Base-by-base conservation (phyloP, 345 rosid genomes). In the Pelargonium nanum region DNA sequence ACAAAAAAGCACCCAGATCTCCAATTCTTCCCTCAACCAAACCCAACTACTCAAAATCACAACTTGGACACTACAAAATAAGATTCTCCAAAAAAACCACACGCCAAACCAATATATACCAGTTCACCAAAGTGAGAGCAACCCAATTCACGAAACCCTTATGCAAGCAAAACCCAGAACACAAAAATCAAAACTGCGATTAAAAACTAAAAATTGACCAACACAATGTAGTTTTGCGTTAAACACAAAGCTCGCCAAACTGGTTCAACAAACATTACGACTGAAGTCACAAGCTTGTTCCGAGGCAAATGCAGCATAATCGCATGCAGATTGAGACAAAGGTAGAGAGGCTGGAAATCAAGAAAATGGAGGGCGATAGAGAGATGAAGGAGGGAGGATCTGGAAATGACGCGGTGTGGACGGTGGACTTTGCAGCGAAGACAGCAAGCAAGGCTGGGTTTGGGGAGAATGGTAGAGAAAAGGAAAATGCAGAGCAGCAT, bases 1-100 rank as follows among this genome's bases (percentile, higher is more conserved):
- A 68, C 80, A 78, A 72, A 75, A 76, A 89, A 88, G 16, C 55
- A 24, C 22, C 50, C 53, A 65, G 64, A 59, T 48, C 63, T 63
- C 19, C 59, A 45, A 60, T 26, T 34, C 25, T n/a, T 25, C 26
- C 64, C 15, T 6, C 25, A 19, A 16, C 45, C 13, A 30, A 56
- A 62, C 22, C 26, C 22, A 61, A 50, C 21, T n/a, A 24, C 65
- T 19, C 30, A 60, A 48, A 23, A 5, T 12, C 45, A 34, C 45
- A 34, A 34, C 13, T 34, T 34, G 1, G 12, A 34, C 45, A 34
- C 45, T 1, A 3, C 45, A 34, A 34, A 4, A 10, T 15, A 34
- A 34, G 7, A 34, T 5, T 34, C 45, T 9, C 45, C 45, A 34
- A 34, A 34, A 34, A 34, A 34, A 34, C 12, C 45, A 34, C 45